These are phyloP conservation scores for Amphichorda felina DNA, from an alignment of 2,329 filamentous ascomycete genomes.

Conservation along the genomic window DNA sequence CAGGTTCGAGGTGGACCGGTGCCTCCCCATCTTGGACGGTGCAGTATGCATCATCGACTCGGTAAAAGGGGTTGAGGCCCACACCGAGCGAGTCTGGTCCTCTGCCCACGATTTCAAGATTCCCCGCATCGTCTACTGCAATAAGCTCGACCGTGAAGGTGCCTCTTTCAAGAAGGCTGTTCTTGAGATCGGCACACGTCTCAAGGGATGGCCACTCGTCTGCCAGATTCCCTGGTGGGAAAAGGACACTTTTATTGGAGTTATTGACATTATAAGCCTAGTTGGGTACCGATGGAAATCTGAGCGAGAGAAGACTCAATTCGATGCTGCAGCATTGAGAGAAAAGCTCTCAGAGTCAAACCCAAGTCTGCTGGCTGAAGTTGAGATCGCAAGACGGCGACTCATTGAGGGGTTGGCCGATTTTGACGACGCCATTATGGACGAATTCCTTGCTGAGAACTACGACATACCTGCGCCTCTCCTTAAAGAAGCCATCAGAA, in stretches of 20 bases:
- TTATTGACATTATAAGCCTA: slow-evolving; percentile 72
- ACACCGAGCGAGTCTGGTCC: slow-evolving; percentile 92
- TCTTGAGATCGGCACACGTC: slow-evolving; percentile 67
- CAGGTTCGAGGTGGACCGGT: slow-evolving; percentile 89
- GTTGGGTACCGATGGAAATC: slow-evolving; percentile 61
- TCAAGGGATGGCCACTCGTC: slow-evolving; percentile 77
- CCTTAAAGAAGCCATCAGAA: slow-evolving; percentile 63
- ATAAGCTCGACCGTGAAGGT: slow-evolving; percentile 69
- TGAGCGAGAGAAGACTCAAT: slow-evolving; percentile 24
- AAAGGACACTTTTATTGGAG: slow-evolving; percentile 65
- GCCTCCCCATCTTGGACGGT: slow-evolving; percentile 76
- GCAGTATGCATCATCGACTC: slow-evolving; percentile 90
- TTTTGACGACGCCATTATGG: slow-evolving; percentile 76
- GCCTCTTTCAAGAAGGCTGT: slow-evolving; percentile 76
- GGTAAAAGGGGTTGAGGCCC: slow-evolving; percentile 88
- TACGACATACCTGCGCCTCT: slow-evolving; percentile 58
- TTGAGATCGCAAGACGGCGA: slow-evolving; percentile 62
- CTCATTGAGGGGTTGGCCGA: slow-evolving; percentile 80
- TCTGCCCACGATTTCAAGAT: slow-evolving; percentile 81
- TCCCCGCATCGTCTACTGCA: slow-evolving; percentile 66
- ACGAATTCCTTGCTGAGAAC: slow-evolving; percentile 68
- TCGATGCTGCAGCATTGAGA: slow-evolving; percentile 14
- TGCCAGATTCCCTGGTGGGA: slow-evolving; percentile 96
- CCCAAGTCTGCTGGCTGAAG: slow-evolving; percentile 50
- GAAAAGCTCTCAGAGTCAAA: slow-evolving; percentile 28